A percentile compares a stretch with the other conserved stretches of the same genome.
Evolutionary conservation across 2,329 filamentous ascomycete genomes (phyloP).

Genomic region (Cladorrhinum sp.): DNA sequence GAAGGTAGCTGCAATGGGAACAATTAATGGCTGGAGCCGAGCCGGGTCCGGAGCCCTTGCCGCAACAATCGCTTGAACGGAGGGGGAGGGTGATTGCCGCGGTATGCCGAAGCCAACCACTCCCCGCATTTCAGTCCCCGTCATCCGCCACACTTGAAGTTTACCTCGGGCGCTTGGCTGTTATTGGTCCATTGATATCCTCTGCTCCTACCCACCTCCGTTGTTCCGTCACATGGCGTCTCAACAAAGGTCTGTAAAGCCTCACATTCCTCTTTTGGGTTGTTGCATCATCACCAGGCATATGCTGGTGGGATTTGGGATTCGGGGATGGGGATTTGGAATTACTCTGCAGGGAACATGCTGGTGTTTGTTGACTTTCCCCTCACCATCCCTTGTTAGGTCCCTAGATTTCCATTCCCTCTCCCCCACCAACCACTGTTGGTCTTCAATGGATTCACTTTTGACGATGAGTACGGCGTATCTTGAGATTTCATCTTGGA

Average conservation of each 20-base stretch:
- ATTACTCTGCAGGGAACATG: background rate
- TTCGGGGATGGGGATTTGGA: background rate
- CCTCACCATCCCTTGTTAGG: background rate
- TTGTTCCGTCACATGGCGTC: background rate
- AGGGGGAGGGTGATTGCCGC: slow-evolving; percentile 23
- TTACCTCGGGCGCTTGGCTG: background rate
- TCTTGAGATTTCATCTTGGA: no score
- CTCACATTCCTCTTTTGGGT: background rate
- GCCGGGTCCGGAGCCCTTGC: slow-evolving; percentile 10
- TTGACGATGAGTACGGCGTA: no score
- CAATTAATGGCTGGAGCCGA: background rate
- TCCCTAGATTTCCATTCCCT: background rate
- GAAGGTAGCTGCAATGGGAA: slow-evolving; percentile 3
- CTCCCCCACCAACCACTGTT: no score
- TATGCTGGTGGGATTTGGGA: background rate
- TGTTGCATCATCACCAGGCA: background rate
- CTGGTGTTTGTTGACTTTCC: background rate
- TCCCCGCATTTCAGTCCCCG: background rate
- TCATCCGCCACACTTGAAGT: background rate
- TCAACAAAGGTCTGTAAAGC: background rate
- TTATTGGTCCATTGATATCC: background rate
- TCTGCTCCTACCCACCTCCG: background rate
- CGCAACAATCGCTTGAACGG: slow-evolving; percentile 10
- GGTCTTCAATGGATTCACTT: no score
- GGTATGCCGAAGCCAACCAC: slow-evolving; percentile 23